These are phyloP conservation scores for Rubia tinctorum DNA, from an alignment of 305 asterid genomes.

Conservation along the genomic window DNA sequence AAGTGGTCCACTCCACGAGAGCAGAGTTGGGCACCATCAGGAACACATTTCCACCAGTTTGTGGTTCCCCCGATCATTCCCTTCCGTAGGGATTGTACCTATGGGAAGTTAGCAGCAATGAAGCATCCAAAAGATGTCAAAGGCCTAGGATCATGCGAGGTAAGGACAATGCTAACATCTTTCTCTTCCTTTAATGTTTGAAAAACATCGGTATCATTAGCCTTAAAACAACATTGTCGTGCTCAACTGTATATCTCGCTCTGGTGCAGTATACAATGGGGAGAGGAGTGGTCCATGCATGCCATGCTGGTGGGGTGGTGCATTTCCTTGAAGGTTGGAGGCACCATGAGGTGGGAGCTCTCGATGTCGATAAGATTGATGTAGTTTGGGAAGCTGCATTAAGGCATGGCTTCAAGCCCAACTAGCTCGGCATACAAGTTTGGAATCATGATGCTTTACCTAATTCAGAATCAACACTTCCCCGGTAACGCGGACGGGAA, in stretches of 20 bases:
- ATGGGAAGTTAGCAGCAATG: constrained; percentile 80
- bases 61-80: constrained; percentile 83
- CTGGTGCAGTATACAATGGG: constrained; percentile 67
- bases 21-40: constrained; percentile 78
- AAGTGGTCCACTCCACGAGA: constrained; percentile 81
- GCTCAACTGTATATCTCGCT: background rate
- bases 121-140: constrained; percentile 69
- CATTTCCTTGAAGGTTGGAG: constrained; percentile 88
- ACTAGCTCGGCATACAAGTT: constrained; percentile 15
- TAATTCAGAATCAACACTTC: background rate
- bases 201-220: background rate
- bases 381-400: constrained; percentile 90
- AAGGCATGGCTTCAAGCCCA: constrained; percentile 65
- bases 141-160: constrained; percentile 87
- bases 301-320: constrained; percentile 93
- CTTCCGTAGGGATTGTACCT: constrained; percentile 79
- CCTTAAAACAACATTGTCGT: background rate
- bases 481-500: background rate
- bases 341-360: constrained; percentile 88
- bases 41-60: constrained; percentile 83
- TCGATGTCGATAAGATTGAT: constrained; percentile 74
- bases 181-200: background rate
- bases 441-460: background rate
- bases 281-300: constrained; percentile 88
- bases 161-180: constrained; percentile 17